These are phyloP conservation scores for Alisma plantagoaquatica DNA, from an alignment of 106 monocot species.

Conservation along the genomic window DNA sequence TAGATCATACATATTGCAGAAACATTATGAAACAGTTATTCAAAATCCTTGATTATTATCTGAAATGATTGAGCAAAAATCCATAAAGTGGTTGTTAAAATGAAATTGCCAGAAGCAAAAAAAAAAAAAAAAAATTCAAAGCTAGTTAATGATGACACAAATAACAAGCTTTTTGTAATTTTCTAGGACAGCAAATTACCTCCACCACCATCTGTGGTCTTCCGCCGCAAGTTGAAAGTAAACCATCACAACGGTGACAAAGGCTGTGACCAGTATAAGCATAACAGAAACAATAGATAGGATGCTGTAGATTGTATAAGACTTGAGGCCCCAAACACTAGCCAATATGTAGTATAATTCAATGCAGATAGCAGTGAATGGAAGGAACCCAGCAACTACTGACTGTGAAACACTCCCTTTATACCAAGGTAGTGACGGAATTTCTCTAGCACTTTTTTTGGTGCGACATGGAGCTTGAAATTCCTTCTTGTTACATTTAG, in stretches of 20 bases:
- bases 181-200: no score
- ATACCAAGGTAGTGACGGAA: constrained; percentile 14
- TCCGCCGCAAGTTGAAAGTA: constrained; percentile 23
- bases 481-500: constrained; percentile 2
- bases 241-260: constrained; percentile 14
- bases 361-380: constrained; percentile 20
- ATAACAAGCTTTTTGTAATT: no score
- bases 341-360: constrained; percentile 19
- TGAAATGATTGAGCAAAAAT: no score
- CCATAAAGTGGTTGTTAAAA: no score
- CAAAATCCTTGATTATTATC: no score
- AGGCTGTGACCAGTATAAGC: constrained; percentile 17
- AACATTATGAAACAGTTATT: no score
- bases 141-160: no score
- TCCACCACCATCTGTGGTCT: constrained; percentile 29
- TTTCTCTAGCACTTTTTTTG: constrained; percentile 18
- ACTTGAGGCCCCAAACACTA: constrained; percentile 20
- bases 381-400: constrained; percentile 19
- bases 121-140: no score
- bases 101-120: no score
- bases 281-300: constrained; percentile 19
- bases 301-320: constrained; percentile 18
- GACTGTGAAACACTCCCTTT: constrained; percentile 17
- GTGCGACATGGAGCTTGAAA: constrained; percentile 20
- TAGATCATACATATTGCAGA: no score